A percentile compares a stretch with the other conserved stretches of the same genome.
Evolutionary conservation across 371 early-diverging fungal genomes (phyloP).

Genomic region (Mucor velutinosus): DNA sequence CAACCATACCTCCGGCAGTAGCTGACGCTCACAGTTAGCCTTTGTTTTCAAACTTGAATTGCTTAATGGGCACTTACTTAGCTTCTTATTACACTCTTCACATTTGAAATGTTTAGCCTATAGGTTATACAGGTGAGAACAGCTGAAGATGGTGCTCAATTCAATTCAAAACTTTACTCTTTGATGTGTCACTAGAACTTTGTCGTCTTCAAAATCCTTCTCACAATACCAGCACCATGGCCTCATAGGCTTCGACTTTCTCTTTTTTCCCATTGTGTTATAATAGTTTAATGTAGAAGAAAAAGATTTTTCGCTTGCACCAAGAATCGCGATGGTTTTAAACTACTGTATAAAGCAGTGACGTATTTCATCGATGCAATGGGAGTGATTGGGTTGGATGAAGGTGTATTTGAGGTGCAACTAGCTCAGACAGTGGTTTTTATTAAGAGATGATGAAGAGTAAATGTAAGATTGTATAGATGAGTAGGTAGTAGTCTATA

Average conservation of each 20-base stretch:
- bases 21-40: slow-evolving; percentile 16
- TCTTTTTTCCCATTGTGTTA: slow-evolving; percentile 48
- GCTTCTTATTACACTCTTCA: slow-evolving; percentile 77
- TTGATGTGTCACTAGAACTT: slow-evolving; percentile 91
- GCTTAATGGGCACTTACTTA: slow-evolving; percentile 52
- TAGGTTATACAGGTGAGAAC: not conserved
- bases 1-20: slow-evolving; percentile 89
- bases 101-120: slow-evolving; percentile 94
- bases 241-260: slow-evolving; percentile 44
- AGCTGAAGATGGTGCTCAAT: not conserved
- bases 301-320: slow-evolving; percentile 2
- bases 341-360: too few species aligned
- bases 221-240: slow-evolving; percentile 90
- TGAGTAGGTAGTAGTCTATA: too few species aligned
- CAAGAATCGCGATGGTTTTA: too few species aligned
- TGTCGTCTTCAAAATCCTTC: slow-evolving; percentile 95
- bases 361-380: too few species aligned
- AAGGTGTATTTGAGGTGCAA: too few species aligned
- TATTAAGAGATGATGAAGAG: too few species aligned
- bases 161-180: slow-evolving; percentile 30
- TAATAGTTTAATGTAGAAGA: slow-evolving; percentile 3
- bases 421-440: too few species aligned
- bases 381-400: too few species aligned
- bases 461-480: too few species aligned
- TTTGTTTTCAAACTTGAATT: not conserved